These are phyloP conservation scores for Saturnispora silvae DNA, from an alignment of 805 yeast species.

Conservation along the genomic window DNA sequence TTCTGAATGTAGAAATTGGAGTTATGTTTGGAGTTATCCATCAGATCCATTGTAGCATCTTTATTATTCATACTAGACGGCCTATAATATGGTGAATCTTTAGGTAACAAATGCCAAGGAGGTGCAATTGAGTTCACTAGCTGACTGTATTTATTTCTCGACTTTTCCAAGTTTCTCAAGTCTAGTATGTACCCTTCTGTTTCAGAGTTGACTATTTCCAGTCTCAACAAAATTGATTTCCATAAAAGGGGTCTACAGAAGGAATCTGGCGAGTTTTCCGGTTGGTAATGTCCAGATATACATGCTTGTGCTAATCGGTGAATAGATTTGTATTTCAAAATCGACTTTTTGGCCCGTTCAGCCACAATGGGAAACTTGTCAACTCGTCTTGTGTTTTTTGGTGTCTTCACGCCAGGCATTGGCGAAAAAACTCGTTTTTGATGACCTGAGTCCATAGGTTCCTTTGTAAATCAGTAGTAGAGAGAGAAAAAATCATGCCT, in stretches of 20 bases:
- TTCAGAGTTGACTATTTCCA: slow-evolving; percentile 8
- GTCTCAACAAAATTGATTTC: slow-evolving; percentile 13
- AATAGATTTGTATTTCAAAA: slow-evolving; percentile 7
- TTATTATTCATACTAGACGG: slow-evolving; percentile 16
- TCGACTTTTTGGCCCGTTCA: slow-evolving; percentile 4
- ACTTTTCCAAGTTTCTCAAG: slow-evolving; percentile 13
- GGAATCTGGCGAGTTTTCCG: slow-evolving; percentile 5
- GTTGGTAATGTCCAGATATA: slow-evolving; percentile 8
- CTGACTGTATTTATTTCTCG: slow-evolving; percentile 14
- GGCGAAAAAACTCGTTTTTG: slow-evolving; percentile 3
- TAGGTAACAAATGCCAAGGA: slow-evolving; percentile 27
- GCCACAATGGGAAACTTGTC: not conserved
- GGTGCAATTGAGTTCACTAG: slow-evolving; percentile 20
- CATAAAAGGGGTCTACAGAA: slow-evolving; percentile 16
- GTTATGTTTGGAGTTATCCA: slow-evolving; percentile 8
- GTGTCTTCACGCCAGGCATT: not conserved
- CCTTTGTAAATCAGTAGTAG: not conserved
- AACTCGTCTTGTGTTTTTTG: not conserved
- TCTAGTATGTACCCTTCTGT: slow-evolving; percentile 11
- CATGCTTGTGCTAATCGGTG: slow-evolving; percentile 7
- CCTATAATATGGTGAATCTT: slow-evolving; percentile 17
- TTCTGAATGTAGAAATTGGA: no score
- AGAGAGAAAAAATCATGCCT: not conserved
- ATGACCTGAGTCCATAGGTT: not conserved
- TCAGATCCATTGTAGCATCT: slow-evolving; percentile 7